Base-by-base conservation (phyloP, 2,329 filamentous ascomycete genomes). In the Diaporthe velutina region DNA sequence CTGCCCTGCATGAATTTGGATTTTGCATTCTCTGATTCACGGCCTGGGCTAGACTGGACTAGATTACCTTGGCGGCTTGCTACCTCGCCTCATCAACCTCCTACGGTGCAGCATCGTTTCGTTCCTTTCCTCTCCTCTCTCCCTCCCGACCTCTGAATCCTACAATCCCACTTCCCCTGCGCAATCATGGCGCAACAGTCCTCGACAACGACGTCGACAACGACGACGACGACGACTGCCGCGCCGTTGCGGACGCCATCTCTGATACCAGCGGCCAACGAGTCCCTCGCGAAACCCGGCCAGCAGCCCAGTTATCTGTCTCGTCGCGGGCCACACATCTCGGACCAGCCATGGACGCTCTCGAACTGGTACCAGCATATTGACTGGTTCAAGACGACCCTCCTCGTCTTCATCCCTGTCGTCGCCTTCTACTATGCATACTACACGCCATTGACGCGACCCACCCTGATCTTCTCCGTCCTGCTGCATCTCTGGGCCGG, bases 401-500 rank as follows among this genome's bases (percentile, higher is more conserved):
- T 74, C 8, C 64, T 74, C 4, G 66, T 74, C 64, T 60, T 74
- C 42, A 70, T 74, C 42, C 72, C 72, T 5, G 3, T 74, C 7
- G 40, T 71, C 15, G 72, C 64, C 45, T 2, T 4, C 19, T 70
- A 74, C 42, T 74, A 33, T 19, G 54, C 64, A 12, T 70, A 19
- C 30, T 74, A 40, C 38, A 70, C 66, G 52, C 72, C 72, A 35
- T 25, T 74, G 64, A 57, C 40, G 4, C 72, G 72, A n/a, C 72
- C 72, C 3, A 71, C 64, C 9, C 66, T 74, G 30, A 61, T 74
- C 42, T 82, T 17, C 73, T 87, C 95, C 35, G 85, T 96, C 73
- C 78, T 90, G 75, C 97, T 97, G 86, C 97, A 97, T 86, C 96
- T 95, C 87, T 92, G 93, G 86, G 95, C 94, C 64, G 91, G 95